Base-by-base conservation (phyloP, 2,329 filamentous ascomycete genomes). In the Clonostachys sp. region DNA sequence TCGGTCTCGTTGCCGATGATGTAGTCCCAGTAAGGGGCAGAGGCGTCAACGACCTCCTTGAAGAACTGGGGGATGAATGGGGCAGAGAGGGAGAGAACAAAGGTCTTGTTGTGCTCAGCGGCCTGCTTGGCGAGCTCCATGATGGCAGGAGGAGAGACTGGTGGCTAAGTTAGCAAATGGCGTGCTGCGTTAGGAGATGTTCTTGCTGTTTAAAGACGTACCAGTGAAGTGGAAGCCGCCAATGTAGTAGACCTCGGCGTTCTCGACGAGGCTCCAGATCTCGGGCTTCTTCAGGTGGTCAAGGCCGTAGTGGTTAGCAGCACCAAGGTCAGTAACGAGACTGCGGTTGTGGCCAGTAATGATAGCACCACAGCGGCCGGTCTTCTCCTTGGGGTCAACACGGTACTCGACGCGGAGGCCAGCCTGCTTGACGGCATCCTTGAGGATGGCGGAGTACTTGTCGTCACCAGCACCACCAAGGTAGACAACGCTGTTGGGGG, bases 31-130 rank as follows among this genome's bases (percentile, higher is more conserved):
- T 96, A 96, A 33, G 88, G 87, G 46, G 90, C 78, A 47, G 88
- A 86, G 60, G 84, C 84, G 70, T 96, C 90, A 43, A 99, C 82
- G 55, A 84, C 87, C 44, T 96, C 91, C 79, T 96, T 96, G 86
- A 97, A 99, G 81, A 96, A 96, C 66, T 95, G 87, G 38, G 87
- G 77, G 62, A 99, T 96, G 78, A 99, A 99, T 50, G 94, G 94
- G 8, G 94, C 94, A 45, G 90, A 94, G 51, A 99, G 83, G 57
- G 91, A 95, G 58, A 99, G 84, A 59, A 91, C 83, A 69, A 97
- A 95, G 52, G 78, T 77, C 83, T 99, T 99, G 80, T 97, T 86
- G 69, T 89, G 84, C 55, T 79, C 74, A 38, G 90, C 91, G 49
- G 94, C 92, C 73, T 97, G 88, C 70, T 95, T 86, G 57, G 87